Conservation (phyloP, 2,329 filamentous ascomycete genomes). For the Sclerotiophoma versabilis region DNA sequence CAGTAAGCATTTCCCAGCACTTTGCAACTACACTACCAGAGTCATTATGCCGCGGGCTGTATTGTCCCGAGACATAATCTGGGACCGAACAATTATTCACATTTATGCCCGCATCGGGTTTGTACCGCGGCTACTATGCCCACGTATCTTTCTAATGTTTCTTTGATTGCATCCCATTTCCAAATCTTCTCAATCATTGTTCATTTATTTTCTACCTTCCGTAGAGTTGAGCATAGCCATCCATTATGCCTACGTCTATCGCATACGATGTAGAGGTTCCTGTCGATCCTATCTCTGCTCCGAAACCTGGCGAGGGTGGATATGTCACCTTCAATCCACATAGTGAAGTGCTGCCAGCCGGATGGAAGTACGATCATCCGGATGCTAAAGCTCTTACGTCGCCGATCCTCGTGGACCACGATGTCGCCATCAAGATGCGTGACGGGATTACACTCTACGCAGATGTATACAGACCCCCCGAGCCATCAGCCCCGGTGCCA, state of each 20-base stretch:
- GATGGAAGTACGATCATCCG: not conserved
- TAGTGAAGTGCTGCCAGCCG: not conserved
- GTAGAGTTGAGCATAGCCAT: too few species aligned
- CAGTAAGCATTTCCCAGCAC: too few species aligned
- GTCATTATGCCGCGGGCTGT: too few species aligned
- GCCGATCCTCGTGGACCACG: not conserved
- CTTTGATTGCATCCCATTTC: too few species aligned
- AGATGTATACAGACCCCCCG: not conserved
- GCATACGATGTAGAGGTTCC: not conserved
- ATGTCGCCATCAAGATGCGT: not conserved
- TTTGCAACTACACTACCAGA: too few species aligned
- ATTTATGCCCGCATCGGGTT: too few species aligned
- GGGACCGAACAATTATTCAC: too few species aligned
- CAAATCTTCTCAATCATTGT: not conserved
- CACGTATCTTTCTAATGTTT: too few species aligned
- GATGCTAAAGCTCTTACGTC: not conserved
- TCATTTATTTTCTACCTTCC: too few species aligned
- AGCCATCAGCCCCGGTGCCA: not conserved
- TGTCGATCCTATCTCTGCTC: not conserved
- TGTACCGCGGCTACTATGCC: too few species aligned
- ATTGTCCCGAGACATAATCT: too few species aligned
- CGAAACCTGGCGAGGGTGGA: not conserved
- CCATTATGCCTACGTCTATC: not conserved
- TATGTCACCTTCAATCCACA: not conserved
- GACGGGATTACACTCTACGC: not conserved